phyloP scores from a whole-genome alignment of 2,329 filamentous ascomycete species.

The Lojkania enalia region DNA sequence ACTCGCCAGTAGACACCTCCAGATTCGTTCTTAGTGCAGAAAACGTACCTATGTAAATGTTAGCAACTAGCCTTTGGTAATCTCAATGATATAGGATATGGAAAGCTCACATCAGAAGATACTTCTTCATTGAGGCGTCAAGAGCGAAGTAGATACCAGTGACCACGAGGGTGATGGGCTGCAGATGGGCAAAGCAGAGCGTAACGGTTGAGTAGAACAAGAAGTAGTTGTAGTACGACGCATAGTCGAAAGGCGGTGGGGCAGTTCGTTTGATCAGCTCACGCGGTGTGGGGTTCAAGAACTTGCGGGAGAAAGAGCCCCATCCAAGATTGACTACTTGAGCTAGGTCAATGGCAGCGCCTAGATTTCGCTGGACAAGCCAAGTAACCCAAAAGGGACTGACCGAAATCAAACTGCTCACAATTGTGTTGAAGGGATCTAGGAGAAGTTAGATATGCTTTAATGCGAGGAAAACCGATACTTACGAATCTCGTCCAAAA shows the following conservation, averaged over 20 bases:
- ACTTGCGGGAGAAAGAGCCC: constrained; percentile 82
- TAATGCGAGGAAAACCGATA: background rate
- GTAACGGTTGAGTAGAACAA: constrained; percentile 91
- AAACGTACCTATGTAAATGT: constrained; percentile 63
- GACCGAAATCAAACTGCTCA: constrained; percentile 76
- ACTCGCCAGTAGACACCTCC: constrained; percentile 91
- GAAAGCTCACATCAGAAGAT: constrained; percentile 70
- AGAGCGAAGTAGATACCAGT: constrained; percentile 87
- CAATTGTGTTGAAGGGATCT: constrained; percentile 65
- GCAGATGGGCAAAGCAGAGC: constrained; percentile 79
- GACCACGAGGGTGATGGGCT: constrained; percentile 83
- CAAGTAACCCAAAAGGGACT: constrained; percentile 83
- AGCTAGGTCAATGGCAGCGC: constrained; percentile 89
- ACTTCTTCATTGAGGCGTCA: constrained; percentile 92
- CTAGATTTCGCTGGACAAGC: constrained; percentile 87
- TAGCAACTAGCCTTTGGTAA: constrained; percentile 5
- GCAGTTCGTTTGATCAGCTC: constrained; percentile 92
- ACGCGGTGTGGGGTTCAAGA: constrained; percentile 83
- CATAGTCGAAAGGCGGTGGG: constrained; percentile 90
- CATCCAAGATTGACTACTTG: constrained; percentile 84
- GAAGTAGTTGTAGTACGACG: constrained; percentile 98
- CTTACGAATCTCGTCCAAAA: constrained; percentile 60
- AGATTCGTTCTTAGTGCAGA: constrained; percentile 94
- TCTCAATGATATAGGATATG: background rate
- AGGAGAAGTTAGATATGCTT: background rate